These are phyloP conservation scores for Physcomitrium patens DNA, from an alignment of 225 moss, liverwort and hornwort species.

Conservation along the genomic window DNA sequence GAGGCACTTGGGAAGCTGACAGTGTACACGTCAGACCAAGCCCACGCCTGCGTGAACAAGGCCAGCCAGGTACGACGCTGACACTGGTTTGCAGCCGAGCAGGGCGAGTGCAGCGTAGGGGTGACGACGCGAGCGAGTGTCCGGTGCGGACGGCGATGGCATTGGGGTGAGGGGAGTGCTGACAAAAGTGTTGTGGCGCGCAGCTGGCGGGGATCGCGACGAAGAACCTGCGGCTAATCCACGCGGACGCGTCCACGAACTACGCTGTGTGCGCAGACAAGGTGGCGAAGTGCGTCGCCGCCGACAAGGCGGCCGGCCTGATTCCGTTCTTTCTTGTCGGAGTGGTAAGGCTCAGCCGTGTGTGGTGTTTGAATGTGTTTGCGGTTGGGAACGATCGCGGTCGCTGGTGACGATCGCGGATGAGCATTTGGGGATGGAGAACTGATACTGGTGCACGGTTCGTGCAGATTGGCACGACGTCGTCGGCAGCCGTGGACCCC, in stretches of 20 bases:
- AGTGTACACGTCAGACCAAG: conserved; percentile 55
- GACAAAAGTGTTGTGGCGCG: no score
- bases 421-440: no score
- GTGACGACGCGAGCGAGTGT: no score
- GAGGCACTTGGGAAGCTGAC: conserved; percentile 44
- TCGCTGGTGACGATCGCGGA: no score
- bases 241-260: conserved; percentile 21
- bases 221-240: conserved; percentile 35
- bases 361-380: no score
- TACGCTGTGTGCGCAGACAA: conserved; percentile 47
- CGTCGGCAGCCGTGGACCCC: conserved; percentile 66
- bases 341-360: conserved; percentile 29
- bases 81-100: no score
- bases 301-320: conserved; percentile 52
- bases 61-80: conserved; percentile 39
- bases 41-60: conserved; percentile 53
- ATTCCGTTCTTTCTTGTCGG: conserved; percentile 61
- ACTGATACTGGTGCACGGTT: no score
- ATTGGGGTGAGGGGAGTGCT: no score
- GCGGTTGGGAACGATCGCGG: no score
- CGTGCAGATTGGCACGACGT: conserved; percentile 63
- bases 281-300: conserved; percentile 36
- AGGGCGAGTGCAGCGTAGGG: no score
- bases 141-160: no score
- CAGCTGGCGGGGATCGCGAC: conserved; percentile 52